Base-by-base conservation (phyloP, 495 filamentous ascomycete genomes). In the Chaetomium fimeti region DNA sequence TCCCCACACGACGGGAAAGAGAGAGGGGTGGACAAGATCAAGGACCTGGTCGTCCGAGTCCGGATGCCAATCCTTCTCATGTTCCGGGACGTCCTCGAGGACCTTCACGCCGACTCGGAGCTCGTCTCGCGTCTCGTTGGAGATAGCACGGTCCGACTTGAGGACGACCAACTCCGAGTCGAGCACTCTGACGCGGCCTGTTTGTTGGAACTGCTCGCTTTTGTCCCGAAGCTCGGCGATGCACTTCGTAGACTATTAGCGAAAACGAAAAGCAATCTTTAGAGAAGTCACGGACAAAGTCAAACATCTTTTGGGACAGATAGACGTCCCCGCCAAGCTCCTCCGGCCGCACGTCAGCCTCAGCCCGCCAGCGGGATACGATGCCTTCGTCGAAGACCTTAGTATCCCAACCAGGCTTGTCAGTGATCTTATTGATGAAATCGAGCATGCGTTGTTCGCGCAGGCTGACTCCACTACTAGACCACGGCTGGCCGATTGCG, bases 11-110 rank as follows among this genome's bases (percentile, higher is more conserved):
- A 89, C 65, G 3, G 87, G 86, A 60, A 79, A 89, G 6, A 88
- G 71, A 0, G 84, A 87, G 0, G 86, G 86, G 66, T 88, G 81
- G 13, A 89, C 81, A 2, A 89, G 71, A 67, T 89, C 78, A 1
- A 88, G 75, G 0, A 89, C 87, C 57, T 81, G 79, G 1, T 69
- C 65, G 58, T 84, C 75, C 1, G 83, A 84, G 5, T 78, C 72
- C 0, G 85, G 85, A 65, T 86, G 84, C 78, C 84, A 88, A 63
- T 89, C 87, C 65, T 83, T 84, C 51, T 74, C 22, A 0, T 72
- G 64, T 16, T 77, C 75, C 11, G 82, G 78, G 1, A 81, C 63
- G n/a, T 82, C 61, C 40, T 84, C 81, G 2, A 86, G 70, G 2
- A 51, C 15, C 36, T 47, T 64, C 56, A 71, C 67, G 0, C 18